Evolutionary conservation across 495 filamentous ascomycete species (phyloP).

Genomic region (Penicillium riverlandense): DNA sequence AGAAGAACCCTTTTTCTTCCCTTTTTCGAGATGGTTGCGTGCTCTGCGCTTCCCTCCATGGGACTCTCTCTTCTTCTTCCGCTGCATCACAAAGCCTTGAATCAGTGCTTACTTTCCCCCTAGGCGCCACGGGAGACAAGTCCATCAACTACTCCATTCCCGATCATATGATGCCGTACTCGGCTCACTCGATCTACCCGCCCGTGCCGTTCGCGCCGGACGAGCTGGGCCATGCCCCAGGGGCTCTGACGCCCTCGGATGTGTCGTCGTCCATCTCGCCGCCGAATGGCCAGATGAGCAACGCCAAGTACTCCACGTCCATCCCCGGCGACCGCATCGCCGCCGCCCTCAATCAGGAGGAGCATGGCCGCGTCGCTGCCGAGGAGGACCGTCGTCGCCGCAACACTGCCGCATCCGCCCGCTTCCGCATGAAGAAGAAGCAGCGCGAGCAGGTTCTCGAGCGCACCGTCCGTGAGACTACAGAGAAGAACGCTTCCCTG

Average conservation of each 20-base stretch:
- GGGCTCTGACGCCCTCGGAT: constrained; percentile 37
- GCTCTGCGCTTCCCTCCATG: constrained; percentile 4
- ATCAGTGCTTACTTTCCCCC: constrained; percentile 21
- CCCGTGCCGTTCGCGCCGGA: constrained; percentile 37
- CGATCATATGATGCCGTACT: constrained; percentile 40
- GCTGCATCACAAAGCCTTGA: constrained; percentile 5
- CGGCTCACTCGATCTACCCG: constrained; percentile 38
- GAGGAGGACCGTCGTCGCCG: constrained; percentile 97
- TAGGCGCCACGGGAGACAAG: constrained; percentile 29
- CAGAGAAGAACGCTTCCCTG: constrained; percentile 69
- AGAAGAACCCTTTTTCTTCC: constrained; percentile 5
- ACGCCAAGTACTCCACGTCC: constrained; percentile 40
- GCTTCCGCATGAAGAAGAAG: constrained; percentile 99
- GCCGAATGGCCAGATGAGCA: constrained; percentile 39
- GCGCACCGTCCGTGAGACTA: constrained; percentile 81
- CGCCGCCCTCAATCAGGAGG: constrained; percentile 32
- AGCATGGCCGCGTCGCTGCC: constrained; percentile 63
- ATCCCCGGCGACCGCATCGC: constrained; percentile 38
- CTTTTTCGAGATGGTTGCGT: constrained; percentile 7
- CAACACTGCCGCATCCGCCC: constrained; percentile 89
- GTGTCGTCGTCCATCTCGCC: constrained; percentile 43
- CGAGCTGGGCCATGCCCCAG: constrained; percentile 32
- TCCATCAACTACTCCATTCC: constrained; percentile 36
- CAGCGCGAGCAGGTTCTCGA: constrained; percentile 93
- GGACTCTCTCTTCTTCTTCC: not conserved